Conservation (phyloP, 2,329 filamentous ascomycete genomes). For the Aspergillus quadricinctus region DNA sequence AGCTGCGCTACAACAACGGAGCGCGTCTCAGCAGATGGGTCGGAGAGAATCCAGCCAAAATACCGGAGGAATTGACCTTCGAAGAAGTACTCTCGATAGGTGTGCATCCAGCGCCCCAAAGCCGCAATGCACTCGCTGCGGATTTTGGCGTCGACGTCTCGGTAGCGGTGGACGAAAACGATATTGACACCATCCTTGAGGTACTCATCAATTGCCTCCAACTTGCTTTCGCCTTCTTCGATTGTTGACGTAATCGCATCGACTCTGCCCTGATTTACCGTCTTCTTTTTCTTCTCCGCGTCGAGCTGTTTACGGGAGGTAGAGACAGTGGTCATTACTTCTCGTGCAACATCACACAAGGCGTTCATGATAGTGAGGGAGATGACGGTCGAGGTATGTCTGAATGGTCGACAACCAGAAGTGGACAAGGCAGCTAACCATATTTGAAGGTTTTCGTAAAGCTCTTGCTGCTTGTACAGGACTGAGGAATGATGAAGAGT, state of each 20-base stretch:
- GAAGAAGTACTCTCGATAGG: conserved; percentile 81
- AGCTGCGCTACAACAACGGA: conserved; percentile 86
- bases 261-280: conserved; percentile 73
- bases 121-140: conserved; percentile 83
- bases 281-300: conserved; percentile 65
- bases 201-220: conserved; percentile 64
- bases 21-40: conserved; percentile 68
- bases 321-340: conserved; percentile 67
- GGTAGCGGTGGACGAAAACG: conserved; percentile 91
- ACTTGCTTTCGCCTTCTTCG: conserved; percentile 64
- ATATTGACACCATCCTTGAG: conserved; percentile 87
- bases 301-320: conserved; percentile 76
- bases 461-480: conserved; percentile 68
- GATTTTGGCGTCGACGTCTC: conserved; percentile 86
- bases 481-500: conserved; percentile 77
- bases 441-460: conserved; percentile 83
- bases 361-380: conserved; percentile 74
- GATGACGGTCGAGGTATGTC: conserved; percentile 87
- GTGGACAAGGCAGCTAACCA: conserved; percentile 93
- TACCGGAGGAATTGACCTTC: conserved; percentile 89
- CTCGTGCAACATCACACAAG: conserved; percentile 67
- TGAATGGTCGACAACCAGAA: conserved; percentile 79
- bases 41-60: conserved; percentile 91
- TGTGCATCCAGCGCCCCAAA: conserved; percentile 82
- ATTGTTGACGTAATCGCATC: conserved; percentile 68